Evolutionary conservation across 331 rosid genomes (phyloP).

Genomic region (Arachis monticola): DNA sequence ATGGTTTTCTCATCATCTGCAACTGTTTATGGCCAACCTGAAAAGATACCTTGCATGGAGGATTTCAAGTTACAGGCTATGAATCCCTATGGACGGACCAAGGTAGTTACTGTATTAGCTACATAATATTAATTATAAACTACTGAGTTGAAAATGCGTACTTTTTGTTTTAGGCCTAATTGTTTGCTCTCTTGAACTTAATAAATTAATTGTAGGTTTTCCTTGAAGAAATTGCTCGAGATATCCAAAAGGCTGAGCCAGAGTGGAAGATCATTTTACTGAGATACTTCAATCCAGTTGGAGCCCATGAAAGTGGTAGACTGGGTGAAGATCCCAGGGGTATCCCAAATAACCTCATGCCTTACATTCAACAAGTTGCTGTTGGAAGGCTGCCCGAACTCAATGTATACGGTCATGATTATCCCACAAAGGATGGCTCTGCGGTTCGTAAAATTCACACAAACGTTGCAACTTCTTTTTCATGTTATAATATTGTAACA

Average conservation of each 20-base stretch:
- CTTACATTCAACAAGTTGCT: constrained; percentile 91
- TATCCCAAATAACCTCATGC: constrained; percentile 92
- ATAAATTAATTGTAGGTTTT: constrained; percentile 56
- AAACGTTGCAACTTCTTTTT: not conserved
- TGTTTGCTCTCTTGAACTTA: constrained; percentile 14
- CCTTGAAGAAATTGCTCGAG: constrained; percentile 85
- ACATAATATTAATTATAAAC: not conserved
- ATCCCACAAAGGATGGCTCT: constrained; percentile 84
- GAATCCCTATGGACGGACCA: constrained; percentile 87
- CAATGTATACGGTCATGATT: constrained; percentile 76
- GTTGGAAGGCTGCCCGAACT: constrained; percentile 86
- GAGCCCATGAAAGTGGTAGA: constrained; percentile 88
- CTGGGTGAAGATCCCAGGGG: constrained; percentile 96
- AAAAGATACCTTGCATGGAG: constrained; percentile 78
- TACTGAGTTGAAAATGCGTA: not conserved
- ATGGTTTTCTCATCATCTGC: constrained; percentile 94
- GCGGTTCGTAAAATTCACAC: constrained; percentile 61
- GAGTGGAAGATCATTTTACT: constrained; percentile 76
- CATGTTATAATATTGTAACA: not conserved
- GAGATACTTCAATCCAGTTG: constrained; percentile 93
- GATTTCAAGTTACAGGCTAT: constrained; percentile 65
- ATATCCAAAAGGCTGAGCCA: constrained; percentile 78
- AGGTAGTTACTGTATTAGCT: constrained; percentile 46
- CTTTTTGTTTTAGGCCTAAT: constrained; percentile 4
- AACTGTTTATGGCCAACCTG: constrained; percentile 90